A percentile compares a stretch with the other conserved stretches of the same genome.
phyloP scores from a whole-genome alignment of 2,329 filamentous ascomycete genomes.

The Aspergillus bombycis region DNA sequence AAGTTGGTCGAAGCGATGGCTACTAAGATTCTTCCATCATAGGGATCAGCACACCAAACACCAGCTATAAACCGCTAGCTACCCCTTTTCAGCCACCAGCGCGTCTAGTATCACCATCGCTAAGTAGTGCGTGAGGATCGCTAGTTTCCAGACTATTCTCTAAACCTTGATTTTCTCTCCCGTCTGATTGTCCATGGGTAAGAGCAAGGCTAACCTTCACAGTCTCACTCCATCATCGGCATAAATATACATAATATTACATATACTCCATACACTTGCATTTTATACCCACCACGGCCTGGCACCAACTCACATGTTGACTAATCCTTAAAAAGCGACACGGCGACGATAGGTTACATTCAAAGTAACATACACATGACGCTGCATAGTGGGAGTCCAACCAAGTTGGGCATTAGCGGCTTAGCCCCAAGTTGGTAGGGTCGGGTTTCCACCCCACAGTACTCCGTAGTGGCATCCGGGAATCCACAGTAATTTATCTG shows the following conservation, averaged over 20 bases:
- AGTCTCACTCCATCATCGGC: no score
- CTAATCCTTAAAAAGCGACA: not conserved
- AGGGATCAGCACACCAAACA: not conserved
- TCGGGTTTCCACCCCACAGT: not conserved
- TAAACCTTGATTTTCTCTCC: not conserved
- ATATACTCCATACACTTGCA: not conserved
- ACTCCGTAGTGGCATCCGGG: not conserved
- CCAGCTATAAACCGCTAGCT: not conserved
- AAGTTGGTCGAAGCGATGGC: not conserved
- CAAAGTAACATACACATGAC: not conserved
- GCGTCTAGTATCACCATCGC: not conserved
- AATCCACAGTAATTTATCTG: not conserved
- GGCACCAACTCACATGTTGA: not conserved
- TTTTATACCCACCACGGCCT: not conserved
- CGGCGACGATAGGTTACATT: not conserved
- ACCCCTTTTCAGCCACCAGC: constrained; percentile 1
- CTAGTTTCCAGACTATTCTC: not conserved
- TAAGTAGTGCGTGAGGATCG: not conserved
- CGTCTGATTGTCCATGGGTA: no score
- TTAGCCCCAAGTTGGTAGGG: not conserved
- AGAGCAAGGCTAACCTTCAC: no score
- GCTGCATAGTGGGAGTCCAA: not conserved
- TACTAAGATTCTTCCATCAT: not conserved
- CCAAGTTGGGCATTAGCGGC: not conserved
- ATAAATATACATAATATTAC: not conserved